Evolutionary conservation across 1,284 basidiomycete genomes (phyloP).

Genomic region (Garcileccinum viscosum): DNA sequence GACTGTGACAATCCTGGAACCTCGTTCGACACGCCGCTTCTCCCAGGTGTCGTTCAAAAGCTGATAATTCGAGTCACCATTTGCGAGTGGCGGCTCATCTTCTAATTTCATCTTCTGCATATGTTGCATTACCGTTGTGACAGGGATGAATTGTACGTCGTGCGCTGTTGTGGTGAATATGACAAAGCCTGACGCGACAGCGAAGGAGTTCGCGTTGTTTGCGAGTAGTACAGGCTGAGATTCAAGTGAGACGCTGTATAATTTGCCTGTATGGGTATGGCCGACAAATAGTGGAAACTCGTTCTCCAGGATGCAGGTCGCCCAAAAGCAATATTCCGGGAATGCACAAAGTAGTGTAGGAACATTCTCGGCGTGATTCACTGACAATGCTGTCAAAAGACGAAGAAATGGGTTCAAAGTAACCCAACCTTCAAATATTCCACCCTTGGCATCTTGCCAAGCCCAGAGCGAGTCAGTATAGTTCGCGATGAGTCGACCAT

Average conservation of each 20-base stretch:
- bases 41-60: slow-evolving; percentile 61
- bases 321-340: slow-evolving; percentile 64
- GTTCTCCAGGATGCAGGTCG: slow-evolving; percentile 39
- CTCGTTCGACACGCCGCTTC: slow-evolving; percentile 82
- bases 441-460: slow-evolving; percentile 61
- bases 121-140: slow-evolving; percentile 36
- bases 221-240: slow-evolving; percentile 47
- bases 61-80: slow-evolving; percentile 32
- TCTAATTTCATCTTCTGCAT: background rate
- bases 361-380: slow-evolving; percentile 25
- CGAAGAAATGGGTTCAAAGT: background rate
- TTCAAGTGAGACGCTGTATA: slow-evolving; percentile 53
- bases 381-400: slow-evolving; percentile 21
- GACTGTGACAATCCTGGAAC: slow-evolving; percentile 83
- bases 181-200: slow-evolving; percentile 80
- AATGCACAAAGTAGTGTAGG: slow-evolving; percentile 49
- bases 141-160: slow-evolving; percentile 77
- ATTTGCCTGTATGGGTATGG: slow-evolving; percentile 68
- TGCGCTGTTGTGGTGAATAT: slow-evolving; percentile 90
- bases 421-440: slow-evolving; percentile 56
- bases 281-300: slow-evolving; percentile 62
- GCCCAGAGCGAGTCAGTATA: slow-evolving; percentile 34
- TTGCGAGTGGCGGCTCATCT: slow-evolving; percentile 31
- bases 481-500: slow-evolving; percentile 52
- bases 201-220: slow-evolving; percentile 80